Conservation (phyloP, 768 basidiomycete species). For the Solioccasus polychromus region DNA sequence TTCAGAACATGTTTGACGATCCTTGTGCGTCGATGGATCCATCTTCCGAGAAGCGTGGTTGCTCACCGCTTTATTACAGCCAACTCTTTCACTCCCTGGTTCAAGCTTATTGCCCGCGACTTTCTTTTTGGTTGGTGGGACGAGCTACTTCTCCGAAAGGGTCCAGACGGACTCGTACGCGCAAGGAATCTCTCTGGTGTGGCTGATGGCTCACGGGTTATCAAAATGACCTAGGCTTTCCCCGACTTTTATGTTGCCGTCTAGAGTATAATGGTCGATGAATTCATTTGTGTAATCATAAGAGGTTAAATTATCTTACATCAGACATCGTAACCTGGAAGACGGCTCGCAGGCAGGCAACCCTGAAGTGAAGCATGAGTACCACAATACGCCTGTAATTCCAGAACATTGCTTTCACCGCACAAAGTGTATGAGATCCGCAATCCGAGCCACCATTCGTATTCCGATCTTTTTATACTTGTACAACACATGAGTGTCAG, state of each 20-base stretch:
- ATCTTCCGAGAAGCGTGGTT: background rate
- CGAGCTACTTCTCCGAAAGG: constrained; percentile 65
- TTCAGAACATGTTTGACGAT: constrained; percentile 88
- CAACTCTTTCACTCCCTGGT: constrained; percentile 97
- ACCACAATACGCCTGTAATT: no score
- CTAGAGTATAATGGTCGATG: no score
- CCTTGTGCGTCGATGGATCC: constrained; percentile 45
- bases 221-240: constrained; percentile 64
- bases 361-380: no score
- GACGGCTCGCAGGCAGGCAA: no score
- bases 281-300: no score
- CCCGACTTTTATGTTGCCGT: no score
- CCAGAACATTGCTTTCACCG: background rate
- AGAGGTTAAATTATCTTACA: background rate
- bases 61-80: constrained; percentile 37
- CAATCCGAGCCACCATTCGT: background rate
- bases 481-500: constrained; percentile 11
- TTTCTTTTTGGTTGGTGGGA: constrained; percentile 99
- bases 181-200: constrained; percentile 53
- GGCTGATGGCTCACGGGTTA: constrained; percentile 69
- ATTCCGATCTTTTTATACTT: constrained; percentile 3
- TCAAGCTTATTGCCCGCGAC: constrained; percentile 95
- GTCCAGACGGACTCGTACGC: constrained; percentile 49
- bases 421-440: constrained; percentile 2
- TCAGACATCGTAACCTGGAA: background rate